These are phyloP conservation scores for Penicillium argentinense DNA, from an alignment of 495 filamentous ascomycete species.

Conservation along the genomic window DNA sequence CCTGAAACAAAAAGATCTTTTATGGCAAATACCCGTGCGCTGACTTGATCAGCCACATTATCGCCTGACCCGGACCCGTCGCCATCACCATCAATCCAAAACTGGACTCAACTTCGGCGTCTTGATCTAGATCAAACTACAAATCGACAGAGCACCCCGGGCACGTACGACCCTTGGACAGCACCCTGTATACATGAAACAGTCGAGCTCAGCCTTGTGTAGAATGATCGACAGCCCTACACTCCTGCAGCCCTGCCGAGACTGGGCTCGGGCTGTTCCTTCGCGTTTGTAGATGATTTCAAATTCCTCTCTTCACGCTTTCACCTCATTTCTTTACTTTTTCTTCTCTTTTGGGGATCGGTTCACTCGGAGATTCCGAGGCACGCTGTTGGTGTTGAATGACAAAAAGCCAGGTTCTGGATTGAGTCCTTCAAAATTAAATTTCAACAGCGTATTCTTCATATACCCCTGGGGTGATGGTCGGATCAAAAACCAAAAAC, in stretches of 20 bases:
- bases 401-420: conserved; percentile 6
- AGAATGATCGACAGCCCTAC: conserved; percentile 1
- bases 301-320: conserved; percentile 7
- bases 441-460: conserved; percentile 25
- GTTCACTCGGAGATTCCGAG: conserved; percentile 19
- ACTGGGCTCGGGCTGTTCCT: background rate
- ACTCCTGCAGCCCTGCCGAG: background rate
- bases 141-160: conserved; percentile 4
- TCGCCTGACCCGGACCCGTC: background rate
- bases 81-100: background rate
- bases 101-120: background rate
- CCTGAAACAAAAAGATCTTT: conserved; percentile 2
- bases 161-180: conserved; percentile 2
- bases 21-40: no score
- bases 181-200: conserved; percentile 14
- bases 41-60: background rate
- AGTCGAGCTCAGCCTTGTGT: no score
- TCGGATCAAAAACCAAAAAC: conserved; percentile 20
- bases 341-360: conserved; percentile 8
- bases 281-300: conserved; percentile 19
- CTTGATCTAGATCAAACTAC: background rate
- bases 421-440: conserved; percentile 13
- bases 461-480: conserved; percentile 42
- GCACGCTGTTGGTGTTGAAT: conserved; percentile 3
- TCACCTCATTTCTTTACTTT: conserved; percentile 8